Percentiles rank a stretch among this genome's conserved stretches.
Evolutionary conservation across 2,329 filamentous ascomycete genomes (phyloP).

Genomic region (Claviceps sp.): DNA sequence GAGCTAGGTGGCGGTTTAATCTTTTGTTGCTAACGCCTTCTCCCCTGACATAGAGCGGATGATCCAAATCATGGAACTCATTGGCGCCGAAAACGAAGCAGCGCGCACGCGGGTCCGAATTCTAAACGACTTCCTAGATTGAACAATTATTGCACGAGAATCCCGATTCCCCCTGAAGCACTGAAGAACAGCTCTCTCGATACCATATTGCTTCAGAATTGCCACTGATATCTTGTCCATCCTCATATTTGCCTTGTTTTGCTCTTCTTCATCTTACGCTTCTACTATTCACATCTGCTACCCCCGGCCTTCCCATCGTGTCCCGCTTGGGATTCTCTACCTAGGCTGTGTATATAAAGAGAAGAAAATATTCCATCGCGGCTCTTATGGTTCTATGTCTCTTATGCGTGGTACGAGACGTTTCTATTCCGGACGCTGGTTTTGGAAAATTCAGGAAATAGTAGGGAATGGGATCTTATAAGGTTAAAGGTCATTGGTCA

Average conservation of each 20-base stretch:
- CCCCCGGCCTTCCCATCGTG: no score
- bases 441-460: no score
- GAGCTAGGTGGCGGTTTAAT: background rate
- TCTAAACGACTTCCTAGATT: conserved; percentile 37
- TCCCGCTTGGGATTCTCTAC: no score
- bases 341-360: no score
- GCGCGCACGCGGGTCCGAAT: conserved; percentile 46
- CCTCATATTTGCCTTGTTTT: background rate
- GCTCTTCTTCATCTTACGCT: background rate
- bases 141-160: background rate
- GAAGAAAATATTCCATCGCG: no score
- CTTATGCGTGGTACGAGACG: no score
- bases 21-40: background rate
- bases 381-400: no score
- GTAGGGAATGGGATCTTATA: no score
- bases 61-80: conserved; percentile 49
- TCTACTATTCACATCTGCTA: no score
- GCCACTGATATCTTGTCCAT: background rate
- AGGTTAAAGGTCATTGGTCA: no score
- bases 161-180: background rate
- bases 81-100: conserved; percentile 45
- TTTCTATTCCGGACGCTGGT: no score
- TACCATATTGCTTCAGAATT: background rate
- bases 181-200: background rate
- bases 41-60: conserved; percentile 34